phyloP scores from a whole-genome alignment of 495 filamentous ascomycete species.

The Amniculicola lignicola region DNA sequence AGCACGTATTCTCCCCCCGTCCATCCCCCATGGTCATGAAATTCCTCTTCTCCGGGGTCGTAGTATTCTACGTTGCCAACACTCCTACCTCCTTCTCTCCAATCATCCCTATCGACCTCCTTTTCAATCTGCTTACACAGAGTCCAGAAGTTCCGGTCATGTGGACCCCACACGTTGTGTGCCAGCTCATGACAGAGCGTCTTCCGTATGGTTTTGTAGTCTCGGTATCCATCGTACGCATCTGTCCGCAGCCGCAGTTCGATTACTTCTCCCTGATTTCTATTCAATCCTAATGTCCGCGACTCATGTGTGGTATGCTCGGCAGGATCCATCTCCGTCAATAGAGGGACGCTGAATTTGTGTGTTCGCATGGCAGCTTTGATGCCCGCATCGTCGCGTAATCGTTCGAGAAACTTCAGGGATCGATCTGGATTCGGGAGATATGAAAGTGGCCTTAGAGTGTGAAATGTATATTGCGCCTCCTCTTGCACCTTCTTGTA shows the following conservation, averaged over 20 bases:
- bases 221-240: constrained; percentile 87
- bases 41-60: constrained; percentile 58
- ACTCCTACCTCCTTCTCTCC: constrained; percentile 61
- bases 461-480: constrained; percentile 74
- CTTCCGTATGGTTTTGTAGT: constrained; percentile 84
- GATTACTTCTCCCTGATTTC: constrained; percentile 85
- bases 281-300: constrained; percentile 81
- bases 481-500: constrained; percentile 53
- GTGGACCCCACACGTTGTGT: constrained; percentile 80
- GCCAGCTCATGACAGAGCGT: constrained; percentile 94
- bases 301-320: constrained; percentile 76
- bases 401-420: constrained; percentile 68
- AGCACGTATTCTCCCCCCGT: constrained; percentile 82
- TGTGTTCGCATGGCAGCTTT: constrained; percentile 75
- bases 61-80: constrained; percentile 69
- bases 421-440: constrained; percentile 70
- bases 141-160: constrained; percentile 87
- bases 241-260: constrained; percentile 88
- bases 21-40: constrained; percentile 80
- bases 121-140: constrained; percentile 78
- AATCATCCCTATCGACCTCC: constrained; percentile 79
- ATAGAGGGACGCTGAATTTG: constrained; percentile 76
- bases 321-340: constrained; percentile 93
- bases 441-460: constrained; percentile 70
- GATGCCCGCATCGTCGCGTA: constrained; percentile 83